These are phyloP conservation scores for Cnidoscolus chayamansa DNA, from an alignment of 441 rosid species.

Conservation along the genomic window DNA sequence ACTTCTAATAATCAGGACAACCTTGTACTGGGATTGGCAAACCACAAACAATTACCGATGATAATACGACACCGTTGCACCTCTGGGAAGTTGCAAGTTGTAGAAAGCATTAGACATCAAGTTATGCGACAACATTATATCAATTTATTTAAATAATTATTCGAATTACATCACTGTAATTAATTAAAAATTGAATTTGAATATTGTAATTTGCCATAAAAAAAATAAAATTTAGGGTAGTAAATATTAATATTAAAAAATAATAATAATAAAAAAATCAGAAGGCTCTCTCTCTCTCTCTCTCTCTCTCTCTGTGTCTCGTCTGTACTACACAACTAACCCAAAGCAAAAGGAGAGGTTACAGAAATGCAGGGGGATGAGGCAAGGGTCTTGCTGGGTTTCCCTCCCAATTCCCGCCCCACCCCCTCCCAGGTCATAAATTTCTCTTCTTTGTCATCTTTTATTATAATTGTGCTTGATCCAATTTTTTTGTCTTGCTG, in stretches of 20 bases:
- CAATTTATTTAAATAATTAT: too few relatives aligned
- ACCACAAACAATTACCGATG: too few relatives aligned
- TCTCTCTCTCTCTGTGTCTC: not conserved
- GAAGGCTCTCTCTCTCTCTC: not conserved
- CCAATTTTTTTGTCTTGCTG: not conserved
- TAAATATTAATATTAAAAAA: not conserved
- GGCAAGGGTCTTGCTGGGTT: constrained; percentile 65
- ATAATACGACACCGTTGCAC: too few relatives aligned
- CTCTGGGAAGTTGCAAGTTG: too few relatives aligned
- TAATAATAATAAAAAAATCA: not conserved
- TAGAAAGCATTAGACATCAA: too few relatives aligned
- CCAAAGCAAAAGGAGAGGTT: not conserved
- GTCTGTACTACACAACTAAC: not conserved
- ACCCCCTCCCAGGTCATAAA: constrained; percentile 49
- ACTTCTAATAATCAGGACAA: too few relatives aligned
- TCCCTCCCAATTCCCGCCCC: constrained; percentile 61
- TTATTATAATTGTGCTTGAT: not conserved
- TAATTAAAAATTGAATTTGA: too few relatives aligned
- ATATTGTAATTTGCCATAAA: too few relatives aligned
- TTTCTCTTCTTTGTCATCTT: not conserved
- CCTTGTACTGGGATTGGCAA: too few relatives aligned
- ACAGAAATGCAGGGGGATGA: constrained; percentile 65
- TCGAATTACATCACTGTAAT: too few relatives aligned
- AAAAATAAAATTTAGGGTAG: too few relatives aligned
- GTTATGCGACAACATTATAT: too few relatives aligned